Evolutionary conservation across 257 asterid species (phyloP).

Genomic region (Forsythia suspensa): DNA sequence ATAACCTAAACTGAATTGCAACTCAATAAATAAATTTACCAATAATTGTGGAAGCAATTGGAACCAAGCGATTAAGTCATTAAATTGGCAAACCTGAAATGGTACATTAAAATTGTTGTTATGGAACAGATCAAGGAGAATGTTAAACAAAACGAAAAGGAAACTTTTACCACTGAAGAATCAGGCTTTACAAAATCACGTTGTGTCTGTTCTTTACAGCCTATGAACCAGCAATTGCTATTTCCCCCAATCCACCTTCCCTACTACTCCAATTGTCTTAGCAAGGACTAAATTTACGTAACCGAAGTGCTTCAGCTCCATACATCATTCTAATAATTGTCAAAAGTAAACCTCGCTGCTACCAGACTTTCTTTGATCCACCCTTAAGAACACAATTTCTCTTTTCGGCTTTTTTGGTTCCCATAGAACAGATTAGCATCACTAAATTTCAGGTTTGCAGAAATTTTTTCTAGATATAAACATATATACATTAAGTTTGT

Average conservation of each 20-base stretch:
- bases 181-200: not conserved
- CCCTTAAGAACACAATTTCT: too few species aligned
- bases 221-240: not conserved
- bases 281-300: too few species aligned
- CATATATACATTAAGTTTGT: too few species aligned
- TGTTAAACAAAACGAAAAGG: not conserved
- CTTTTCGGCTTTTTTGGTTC: too few species aligned
- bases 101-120: not conserved
- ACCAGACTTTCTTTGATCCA: too few species aligned
- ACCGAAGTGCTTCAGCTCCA: too few species aligned
- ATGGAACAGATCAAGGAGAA: not conserved
- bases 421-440: too few species aligned
- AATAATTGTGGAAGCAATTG: not conserved
- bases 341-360: too few species aligned
- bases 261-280: too few species aligned
- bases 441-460: too few species aligned
- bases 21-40: not conserved
- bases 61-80: not conserved
- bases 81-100: not conserved
- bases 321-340: too few species aligned
- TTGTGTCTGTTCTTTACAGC: not conserved
- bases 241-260: not conserved
- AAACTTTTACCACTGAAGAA: not conserved
- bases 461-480: too few species aligned
- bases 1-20: not conserved